Conservation (phyloP, 2,329 filamentous ascomycete species). For the Fusarium nurragi region DNA sequence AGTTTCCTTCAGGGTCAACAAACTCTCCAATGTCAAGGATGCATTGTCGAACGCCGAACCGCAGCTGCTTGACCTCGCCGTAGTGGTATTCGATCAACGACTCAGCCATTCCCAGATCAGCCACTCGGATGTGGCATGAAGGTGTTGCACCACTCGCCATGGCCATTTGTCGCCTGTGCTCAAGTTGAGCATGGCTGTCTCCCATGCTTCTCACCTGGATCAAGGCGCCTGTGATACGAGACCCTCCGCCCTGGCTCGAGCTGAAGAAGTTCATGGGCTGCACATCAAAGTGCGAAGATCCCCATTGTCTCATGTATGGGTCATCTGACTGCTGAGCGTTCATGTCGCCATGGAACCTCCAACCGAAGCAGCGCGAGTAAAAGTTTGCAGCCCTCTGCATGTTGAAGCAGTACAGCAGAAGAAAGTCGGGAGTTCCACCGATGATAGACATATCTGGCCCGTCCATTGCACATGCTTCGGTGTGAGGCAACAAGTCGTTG, state of each 20-base stretch:
- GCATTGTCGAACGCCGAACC: constrained; percentile 39
- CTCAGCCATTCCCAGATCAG: constrained; percentile 38
- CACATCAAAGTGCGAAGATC: constrained; percentile 38
- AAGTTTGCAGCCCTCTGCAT: constrained; percentile 36
- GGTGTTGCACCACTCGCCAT: constrained; percentile 26
- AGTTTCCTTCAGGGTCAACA: constrained; percentile 42
- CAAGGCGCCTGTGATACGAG: constrained; percentile 35
- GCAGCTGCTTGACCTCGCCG: constrained; percentile 37
- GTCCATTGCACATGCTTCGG: constrained; percentile 13
- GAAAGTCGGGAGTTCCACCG: constrained; percentile 36
- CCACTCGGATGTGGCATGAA: constrained; percentile 39
- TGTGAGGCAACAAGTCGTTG: constrained; percentile 21
- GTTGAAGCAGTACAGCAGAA: constrained; percentile 39
- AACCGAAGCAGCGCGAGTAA: constrained; percentile 41
- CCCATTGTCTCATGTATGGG: constrained; percentile 31
- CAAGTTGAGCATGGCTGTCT: constrained; percentile 23
- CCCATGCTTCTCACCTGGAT: constrained; percentile 24
- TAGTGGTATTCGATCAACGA: constrained; percentile 34
- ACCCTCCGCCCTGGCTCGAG: constrained; percentile 14
- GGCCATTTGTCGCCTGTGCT: constrained; percentile 26
- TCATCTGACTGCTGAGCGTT: constrained; percentile 28
- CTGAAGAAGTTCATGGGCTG: constrained; percentile 43
- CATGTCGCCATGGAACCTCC: constrained; percentile 39
- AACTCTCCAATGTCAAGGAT: constrained; percentile 44
- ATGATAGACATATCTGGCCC: constrained; percentile 12